These are phyloP conservation scores for Colletotrichum australisinense DNA, from an alignment of 2,329 filamentous ascomycete species.

Conservation along the genomic window DNA sequence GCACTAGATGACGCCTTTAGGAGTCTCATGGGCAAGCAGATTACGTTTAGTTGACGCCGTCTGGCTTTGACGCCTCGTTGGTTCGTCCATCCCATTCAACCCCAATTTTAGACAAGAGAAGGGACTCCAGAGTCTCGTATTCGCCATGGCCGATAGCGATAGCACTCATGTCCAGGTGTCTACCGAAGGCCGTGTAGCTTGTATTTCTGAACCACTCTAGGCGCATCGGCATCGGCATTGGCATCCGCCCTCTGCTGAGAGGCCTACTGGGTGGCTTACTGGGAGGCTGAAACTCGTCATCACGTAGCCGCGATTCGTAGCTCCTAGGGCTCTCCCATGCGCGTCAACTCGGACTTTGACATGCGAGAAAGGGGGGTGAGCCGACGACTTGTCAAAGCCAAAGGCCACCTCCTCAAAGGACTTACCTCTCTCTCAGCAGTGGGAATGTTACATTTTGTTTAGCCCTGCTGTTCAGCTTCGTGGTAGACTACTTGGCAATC, in stretches of 20 bases:
- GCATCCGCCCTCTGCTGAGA: neutral
- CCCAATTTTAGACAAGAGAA: too few species aligned
- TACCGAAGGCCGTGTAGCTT: neutral
- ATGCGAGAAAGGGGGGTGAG: neutral
- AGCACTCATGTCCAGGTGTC: neutral
- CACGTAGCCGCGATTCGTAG: neutral
- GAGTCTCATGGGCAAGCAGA: constrained; percentile 77
- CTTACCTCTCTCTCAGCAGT: neutral
- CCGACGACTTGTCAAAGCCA: too few species aligned
- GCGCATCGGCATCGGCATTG: neutral
- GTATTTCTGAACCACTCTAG: neutral
- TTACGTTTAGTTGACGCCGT: constrained; percentile 64
- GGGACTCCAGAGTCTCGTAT: neutral
- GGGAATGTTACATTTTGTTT: constrained; percentile 1
- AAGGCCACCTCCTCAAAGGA: neutral
- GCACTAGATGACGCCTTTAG: constrained; percentile 84
- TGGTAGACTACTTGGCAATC: neutral
- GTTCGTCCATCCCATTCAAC: neutral
- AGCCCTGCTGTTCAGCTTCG: neutral
- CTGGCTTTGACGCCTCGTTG: neutral
- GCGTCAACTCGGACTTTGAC: neutral
- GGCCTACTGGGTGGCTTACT: neutral
- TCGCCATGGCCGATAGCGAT: neutral
- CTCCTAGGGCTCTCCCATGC: neutral
- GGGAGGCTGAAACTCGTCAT: neutral